Conservation (phyloP, 2,329 filamentous ascomycete species). For the Zasmidium angulare region DNA sequence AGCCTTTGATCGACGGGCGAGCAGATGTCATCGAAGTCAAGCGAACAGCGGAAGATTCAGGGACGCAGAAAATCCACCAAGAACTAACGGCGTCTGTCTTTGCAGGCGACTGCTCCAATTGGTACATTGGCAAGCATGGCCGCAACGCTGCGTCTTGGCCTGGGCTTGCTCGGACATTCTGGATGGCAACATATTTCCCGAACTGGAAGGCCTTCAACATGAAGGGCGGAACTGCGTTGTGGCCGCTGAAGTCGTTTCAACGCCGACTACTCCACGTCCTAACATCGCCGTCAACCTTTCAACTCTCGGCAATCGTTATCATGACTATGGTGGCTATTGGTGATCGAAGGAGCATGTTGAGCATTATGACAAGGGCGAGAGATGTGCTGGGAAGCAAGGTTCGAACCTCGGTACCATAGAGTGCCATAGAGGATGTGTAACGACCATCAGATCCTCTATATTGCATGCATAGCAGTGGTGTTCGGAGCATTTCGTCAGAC, state of each 20-base stretch:
- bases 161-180: neutral
- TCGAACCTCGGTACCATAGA: neutral
- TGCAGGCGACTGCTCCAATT: neutral
- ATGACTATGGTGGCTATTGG: neutral
- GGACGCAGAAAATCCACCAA: slow-evolving; percentile 33
- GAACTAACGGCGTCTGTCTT: neutral
- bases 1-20: slow-evolving; percentile 35
- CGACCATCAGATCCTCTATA: neutral
- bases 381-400: neutral
- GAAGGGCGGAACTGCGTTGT: neutral
- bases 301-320: neutral
- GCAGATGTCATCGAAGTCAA: slow-evolving; percentile 40
- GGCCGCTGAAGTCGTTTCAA: neutral
- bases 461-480: neutral
- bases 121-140: neutral
- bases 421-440: neutral
- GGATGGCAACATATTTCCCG: neutral
- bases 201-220: neutral
- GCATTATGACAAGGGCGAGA: neutral
- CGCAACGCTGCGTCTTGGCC: neutral
- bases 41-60: slow-evolving; percentile 34
- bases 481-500: too few relatives aligned
- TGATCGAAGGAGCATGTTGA: neutral
- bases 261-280: neutral
- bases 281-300: neutral